Conservation (phyloP, 441 rosid genomes). For the Croton setiger region DNA sequence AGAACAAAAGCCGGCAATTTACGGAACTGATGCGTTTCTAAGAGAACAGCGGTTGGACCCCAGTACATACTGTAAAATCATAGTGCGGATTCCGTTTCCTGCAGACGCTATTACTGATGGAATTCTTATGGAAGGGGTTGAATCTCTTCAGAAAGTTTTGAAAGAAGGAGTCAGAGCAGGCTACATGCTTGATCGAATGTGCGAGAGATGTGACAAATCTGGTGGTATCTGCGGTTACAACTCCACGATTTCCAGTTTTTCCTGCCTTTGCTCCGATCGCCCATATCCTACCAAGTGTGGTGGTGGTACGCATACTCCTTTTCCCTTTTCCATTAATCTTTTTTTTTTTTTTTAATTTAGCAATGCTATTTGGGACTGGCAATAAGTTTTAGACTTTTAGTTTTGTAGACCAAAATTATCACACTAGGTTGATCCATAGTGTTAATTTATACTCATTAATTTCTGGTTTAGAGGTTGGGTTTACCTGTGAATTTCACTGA, state of each 20-base stretch:
- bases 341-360: background rate
- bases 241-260: background rate
- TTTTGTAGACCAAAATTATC: no score
- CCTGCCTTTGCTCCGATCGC: background rate
- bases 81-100: slow-evolving; percentile 6
- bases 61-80: background rate
- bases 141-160: background rate
- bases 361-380: background rate
- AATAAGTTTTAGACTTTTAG: no score
- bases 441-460: no score
- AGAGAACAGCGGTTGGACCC: background rate
- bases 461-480: no score
- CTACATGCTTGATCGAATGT: background rate
- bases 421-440: no score
- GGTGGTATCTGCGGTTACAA: slow-evolving; percentile 6
- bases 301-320: background rate
- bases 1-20: background rate
- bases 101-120: background rate
- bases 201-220: background rate
- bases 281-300: background rate
- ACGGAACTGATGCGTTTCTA: background rate
- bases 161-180: background rate
- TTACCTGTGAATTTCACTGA: no score
- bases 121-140: background rate
- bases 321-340: background rate